Evolutionary conservation across 2,329 filamentous ascomycete species (phyloP), one percentile per base, ranked within the genome.

Genomic region (Fusarium citri): DNA sequence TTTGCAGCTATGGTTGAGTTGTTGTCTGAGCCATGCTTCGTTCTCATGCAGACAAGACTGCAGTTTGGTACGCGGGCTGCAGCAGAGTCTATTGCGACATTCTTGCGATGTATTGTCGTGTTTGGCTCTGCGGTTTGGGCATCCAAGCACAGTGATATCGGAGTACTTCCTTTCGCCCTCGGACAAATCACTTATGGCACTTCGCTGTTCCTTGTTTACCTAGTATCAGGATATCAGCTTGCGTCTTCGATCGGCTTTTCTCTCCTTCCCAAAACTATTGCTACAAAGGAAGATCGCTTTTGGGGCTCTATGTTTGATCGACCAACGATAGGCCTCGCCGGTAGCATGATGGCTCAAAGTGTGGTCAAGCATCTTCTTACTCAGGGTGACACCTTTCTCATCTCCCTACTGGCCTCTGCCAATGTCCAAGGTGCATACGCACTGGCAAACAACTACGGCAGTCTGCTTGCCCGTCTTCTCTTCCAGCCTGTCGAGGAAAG

Each of bases 401-500:
- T 99, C 68, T 91, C 92, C 18, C 82, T 90, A 15, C 85, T 98
- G 60, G 91, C 94, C 9, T 89, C 90, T 0, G 87, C 96, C 2
- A 85, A 89, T 43, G 92, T 94, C 7, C 96, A 98, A 82, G 96
- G 96, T 16, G 90, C 94, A 37, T 99, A 98, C 77, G 94, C 94
- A 0, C 86, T 99, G 8, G 96, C 95, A 55, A 94, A 94, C 74
- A 99, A 98, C 80, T 99, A 96, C 78, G 96, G 96, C 23, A 93
- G 94, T 4, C 87, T 99, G 1, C 83, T 97, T 28, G 96, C 96
- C 0, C 89, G 96, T 5, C 88, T 98, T 69, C 83, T 99, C 53
- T 95, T 99, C 78, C 96, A 98, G 76, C 97, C 96, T 10, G 89
- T 99, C 64, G 96, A 99, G 80, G 97, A 99, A 80, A 95, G 92